These are phyloP conservation scores for Allantophomopsis cytisporea DNA, from an alignment of 2,329 filamentous ascomycete species.

Conservation along the genomic window DNA sequence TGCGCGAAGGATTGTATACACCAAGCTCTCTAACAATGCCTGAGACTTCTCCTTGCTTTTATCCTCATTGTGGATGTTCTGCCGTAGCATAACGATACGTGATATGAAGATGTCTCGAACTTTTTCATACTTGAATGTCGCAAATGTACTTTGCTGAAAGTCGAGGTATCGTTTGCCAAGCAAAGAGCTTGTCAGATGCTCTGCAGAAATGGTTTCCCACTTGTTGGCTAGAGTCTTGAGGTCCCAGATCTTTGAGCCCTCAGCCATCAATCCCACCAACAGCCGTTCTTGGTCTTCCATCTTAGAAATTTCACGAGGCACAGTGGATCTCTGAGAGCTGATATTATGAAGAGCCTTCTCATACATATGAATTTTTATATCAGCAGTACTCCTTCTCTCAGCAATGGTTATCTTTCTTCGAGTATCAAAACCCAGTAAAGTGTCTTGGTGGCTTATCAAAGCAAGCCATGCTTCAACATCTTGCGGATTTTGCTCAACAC, in stretches of 20 bases:
- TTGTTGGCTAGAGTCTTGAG: slow-evolving; percentile 40
- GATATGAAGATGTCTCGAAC: slow-evolving; percentile 44
- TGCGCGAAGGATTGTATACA: slow-evolving; percentile 64
- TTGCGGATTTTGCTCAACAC: slow-evolving; percentile 49
- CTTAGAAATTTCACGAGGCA: slow-evolving; percentile 5
- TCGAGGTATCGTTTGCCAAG: slow-evolving; percentile 67
- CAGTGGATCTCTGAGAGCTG: slow-evolving; percentile 18
- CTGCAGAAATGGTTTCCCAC: slow-evolving; percentile 49
- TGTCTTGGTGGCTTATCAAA: slow-evolving; percentile 67
- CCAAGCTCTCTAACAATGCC: slow-evolving; percentile 20
- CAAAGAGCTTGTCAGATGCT: slow-evolving; percentile 39
- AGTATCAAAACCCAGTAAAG: slow-evolving; percentile 38
- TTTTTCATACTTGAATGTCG: slow-evolving; percentile 53
- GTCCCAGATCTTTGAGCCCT: slow-evolving; percentile 66
- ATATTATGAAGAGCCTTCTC: slow-evolving; percentile 51
- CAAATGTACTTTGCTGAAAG: slow-evolving; percentile 55
- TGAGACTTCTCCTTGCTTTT: not conserved
- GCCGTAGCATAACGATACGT: slow-evolving; percentile 36
- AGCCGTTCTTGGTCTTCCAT: slow-evolving; percentile 40
- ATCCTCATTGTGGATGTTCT: not conserved
- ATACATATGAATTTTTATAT: slow-evolving; percentile 70
- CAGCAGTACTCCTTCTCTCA: slow-evolving; percentile 56
- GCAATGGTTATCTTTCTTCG: slow-evolving; percentile 35
- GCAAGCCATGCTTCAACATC: slow-evolving; percentile 64
- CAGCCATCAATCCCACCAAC: slow-evolving; percentile 55